These are phyloP conservation scores for Leonotis leonurus DNA, from an alignment of 257 asterid species.

Conservation along the genomic window DNA sequence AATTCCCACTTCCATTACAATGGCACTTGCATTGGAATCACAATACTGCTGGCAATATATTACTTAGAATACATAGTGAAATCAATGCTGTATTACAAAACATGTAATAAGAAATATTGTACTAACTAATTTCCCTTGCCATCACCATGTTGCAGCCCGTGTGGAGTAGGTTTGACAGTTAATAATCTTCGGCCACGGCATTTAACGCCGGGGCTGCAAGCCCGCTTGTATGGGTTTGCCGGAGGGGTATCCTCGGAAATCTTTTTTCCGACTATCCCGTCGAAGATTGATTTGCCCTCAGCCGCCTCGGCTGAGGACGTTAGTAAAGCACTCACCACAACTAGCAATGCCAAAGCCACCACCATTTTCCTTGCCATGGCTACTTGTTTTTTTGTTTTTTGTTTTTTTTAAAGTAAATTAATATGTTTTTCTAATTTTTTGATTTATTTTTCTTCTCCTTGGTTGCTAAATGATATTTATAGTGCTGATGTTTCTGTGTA, in stretches of 20 bases:
- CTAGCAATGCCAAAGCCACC: not conserved
- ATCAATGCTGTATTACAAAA: too few relatives aligned
- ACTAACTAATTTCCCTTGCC: not conserved
- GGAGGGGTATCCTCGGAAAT: not conserved
- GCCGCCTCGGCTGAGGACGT: not conserved
- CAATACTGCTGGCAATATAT: too few relatives aligned
- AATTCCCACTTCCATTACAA: too few relatives aligned
- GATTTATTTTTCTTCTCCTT: not conserved
- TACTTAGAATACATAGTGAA: too few relatives aligned
- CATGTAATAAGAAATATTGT: too few relatives aligned
- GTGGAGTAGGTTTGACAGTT: not conserved
- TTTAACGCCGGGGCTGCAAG: not conserved
- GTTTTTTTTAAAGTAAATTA: not conserved
- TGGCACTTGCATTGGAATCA: too few relatives aligned
- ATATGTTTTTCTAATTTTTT: not conserved
- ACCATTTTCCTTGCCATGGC: constrained; percentile 1
- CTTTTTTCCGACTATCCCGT: not conserved
- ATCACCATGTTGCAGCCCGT: constrained; percentile 11
- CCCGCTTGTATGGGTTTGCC: not conserved
- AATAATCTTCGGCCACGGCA: constrained; percentile 3
- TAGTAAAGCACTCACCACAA: not conserved
- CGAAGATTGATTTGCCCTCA: not conserved
- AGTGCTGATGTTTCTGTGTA: not conserved
- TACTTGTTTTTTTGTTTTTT: not conserved
- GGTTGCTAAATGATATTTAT: not conserved